Evolutionary conservation across 306 rosid species (phyloP).

Genomic region (Mimosa bimucronata): DNA sequence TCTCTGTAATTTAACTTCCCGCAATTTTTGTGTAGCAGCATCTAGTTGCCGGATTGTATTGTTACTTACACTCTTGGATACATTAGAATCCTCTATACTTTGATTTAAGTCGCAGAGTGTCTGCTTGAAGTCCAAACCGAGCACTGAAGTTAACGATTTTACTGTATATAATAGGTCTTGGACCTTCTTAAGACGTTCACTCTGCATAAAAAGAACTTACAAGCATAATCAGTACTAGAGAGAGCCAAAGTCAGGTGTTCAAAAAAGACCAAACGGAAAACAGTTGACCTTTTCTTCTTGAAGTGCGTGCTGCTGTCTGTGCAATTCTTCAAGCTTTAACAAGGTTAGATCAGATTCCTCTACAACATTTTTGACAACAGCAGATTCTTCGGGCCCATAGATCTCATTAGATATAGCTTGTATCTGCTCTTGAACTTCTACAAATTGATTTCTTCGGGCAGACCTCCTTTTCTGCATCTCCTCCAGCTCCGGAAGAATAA

Average conservation of each 20-base stretch:
- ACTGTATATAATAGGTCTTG: slow-evolving; percentile 65
- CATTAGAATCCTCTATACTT: slow-evolving; percentile 65
- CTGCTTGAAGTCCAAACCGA: slow-evolving; percentile 81
- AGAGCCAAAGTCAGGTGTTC: slow-evolving; percentile 15
- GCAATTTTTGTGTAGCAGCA: slow-evolving; percentile 55
- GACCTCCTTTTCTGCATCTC: slow-evolving; percentile 82
- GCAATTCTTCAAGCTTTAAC: slow-evolving; percentile 93
- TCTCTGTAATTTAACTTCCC: slow-evolving; percentile 80
- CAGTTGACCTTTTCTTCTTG: slow-evolving; percentile 83
- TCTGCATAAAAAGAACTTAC: slow-evolving; percentile 55
- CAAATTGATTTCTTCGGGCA: slow-evolving; percentile 75
- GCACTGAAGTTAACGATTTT: slow-evolving; percentile 79
- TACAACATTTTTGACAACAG: slow-evolving; percentile 42
- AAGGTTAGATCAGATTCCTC: slow-evolving; percentile 84
- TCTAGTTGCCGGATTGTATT: slow-evolving; percentile 68
- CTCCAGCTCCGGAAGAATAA: slow-evolving; percentile 84
- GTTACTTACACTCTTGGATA: slow-evolving; percentile 67
- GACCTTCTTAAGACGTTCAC: slow-evolving; percentile 71
- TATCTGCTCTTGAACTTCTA: slow-evolving; percentile 70
- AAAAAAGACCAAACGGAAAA: slow-evolving; percentile 11
- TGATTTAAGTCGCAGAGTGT: slow-evolving; percentile 66
- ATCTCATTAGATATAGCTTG: slow-evolving; percentile 69
- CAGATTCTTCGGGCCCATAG: slow-evolving; percentile 54
- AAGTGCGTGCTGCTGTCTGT: slow-evolving; percentile 75
- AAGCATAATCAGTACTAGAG: slow-evolving; percentile 32